These are phyloP conservation scores for Aspergillus leporis DNA, from an alignment of 495 filamentous ascomycete species.

Conservation along the genomic window DNA sequence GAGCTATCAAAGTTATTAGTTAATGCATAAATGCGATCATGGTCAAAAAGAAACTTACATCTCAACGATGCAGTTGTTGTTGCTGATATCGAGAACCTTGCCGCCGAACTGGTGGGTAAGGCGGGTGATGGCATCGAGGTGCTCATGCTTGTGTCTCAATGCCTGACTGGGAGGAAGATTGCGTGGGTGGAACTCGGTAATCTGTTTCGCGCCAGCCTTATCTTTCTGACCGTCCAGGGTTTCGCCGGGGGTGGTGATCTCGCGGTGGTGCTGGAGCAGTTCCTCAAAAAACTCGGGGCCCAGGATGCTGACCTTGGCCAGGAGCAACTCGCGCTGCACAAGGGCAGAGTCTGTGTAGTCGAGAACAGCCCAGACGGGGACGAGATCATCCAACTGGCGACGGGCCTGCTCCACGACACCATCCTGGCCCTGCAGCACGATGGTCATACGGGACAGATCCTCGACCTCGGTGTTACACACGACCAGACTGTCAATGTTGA, in stretches of 20 bases:
- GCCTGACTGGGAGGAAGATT: constrained; percentile 83
- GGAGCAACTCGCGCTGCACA: constrained; percentile 92
- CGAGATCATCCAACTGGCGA: constrained; percentile 91
- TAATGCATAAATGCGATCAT: not conserved
- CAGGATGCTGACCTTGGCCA: constrained; percentile 95
- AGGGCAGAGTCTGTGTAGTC: constrained; percentile 91
- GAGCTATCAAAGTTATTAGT: constrained; percentile 52
- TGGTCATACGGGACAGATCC: constrained; percentile 96
- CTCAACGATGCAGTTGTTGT: constrained; percentile 97
- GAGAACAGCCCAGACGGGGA: constrained; percentile 96
- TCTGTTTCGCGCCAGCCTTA: constrained; percentile 31
- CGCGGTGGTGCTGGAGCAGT: constrained; percentile 87
- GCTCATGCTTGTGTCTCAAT: constrained; percentile 92
- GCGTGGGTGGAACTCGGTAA: constrained; percentile 73
- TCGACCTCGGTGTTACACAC: constrained; percentile 98
- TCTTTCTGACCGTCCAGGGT: constrained; percentile 32
- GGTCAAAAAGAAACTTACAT: constrained; percentile 61
- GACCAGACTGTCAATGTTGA: constrained; percentile 98
- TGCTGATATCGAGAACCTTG: constrained; percentile 96
- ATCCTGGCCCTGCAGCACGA: constrained; percentile 92
- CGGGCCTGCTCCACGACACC: constrained; percentile 97
- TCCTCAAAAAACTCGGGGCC: constrained; percentile 98
- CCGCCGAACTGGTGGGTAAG: constrained; percentile 96
- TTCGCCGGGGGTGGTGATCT: constrained; percentile 56
- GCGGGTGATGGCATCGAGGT: constrained; percentile 90